Evolutionary conservation across 495 filamentous ascomycete genomes (phyloP).

Genomic region (Chaetomidium leptoderma): DNA sequence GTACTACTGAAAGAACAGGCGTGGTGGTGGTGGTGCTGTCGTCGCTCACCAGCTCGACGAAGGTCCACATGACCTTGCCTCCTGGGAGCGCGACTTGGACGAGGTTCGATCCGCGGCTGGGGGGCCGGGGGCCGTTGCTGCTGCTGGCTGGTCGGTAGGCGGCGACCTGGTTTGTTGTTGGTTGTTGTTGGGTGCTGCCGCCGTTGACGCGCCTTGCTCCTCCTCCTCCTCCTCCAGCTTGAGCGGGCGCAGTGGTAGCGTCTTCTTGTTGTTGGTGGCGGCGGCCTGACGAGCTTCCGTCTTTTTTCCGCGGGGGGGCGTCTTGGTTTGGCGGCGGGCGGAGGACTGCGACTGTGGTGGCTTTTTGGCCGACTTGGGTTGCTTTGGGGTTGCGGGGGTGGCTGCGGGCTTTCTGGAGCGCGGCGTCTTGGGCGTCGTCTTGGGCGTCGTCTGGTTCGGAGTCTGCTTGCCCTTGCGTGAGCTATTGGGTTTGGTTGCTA

Average conservation of each 20-base stretch:
- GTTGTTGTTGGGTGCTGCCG: not conserved
- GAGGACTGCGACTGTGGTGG: conserved; percentile 7
- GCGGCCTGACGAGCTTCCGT: not conserved
- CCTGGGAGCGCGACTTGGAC: not conserved
- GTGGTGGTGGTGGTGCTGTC: too few species aligned
- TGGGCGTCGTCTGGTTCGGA: conserved; percentile 24
- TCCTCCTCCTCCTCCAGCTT: conserved; percentile 4
- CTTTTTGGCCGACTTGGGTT: not conserved
- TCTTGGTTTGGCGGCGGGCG: conserved; percentile 6
- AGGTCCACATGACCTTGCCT: not conserved
- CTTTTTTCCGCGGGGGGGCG: not conserved
- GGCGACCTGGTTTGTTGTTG: not conserved
- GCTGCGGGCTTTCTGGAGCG: not conserved
- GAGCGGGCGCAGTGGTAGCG: conserved; percentile 4
- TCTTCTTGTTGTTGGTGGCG: not conserved
- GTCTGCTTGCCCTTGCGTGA: conserved; percentile 14
- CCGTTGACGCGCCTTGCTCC: not conserved
- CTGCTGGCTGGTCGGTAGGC: not conserved
- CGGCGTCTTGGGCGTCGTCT: conserved; percentile 21
- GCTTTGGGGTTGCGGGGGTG: conserved; percentile 6
- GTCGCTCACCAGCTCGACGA: not conserved
- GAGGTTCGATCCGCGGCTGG: not conserved
- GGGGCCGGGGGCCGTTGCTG: not conserved
- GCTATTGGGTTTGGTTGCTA: conserved; percentile 9
- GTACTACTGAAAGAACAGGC: not conserved